Evolutionary conservation across 78 protist genomes (phyloP).

Genomic region (Thecamonas trahens): DNA sequence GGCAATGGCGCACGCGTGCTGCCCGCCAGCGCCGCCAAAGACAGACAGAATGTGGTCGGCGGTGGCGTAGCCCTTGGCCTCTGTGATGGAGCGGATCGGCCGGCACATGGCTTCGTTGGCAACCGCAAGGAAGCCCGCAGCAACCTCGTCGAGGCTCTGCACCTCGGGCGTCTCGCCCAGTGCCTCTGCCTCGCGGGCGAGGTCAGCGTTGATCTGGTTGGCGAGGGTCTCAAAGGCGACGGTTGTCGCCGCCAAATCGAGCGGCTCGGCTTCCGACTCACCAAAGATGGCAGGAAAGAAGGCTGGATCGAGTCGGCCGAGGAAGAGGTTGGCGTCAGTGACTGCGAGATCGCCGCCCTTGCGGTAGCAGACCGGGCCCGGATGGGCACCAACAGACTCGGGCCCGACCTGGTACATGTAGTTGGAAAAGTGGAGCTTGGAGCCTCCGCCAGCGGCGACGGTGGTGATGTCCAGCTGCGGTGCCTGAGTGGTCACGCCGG

Average conservation of each 20-base stretch:
- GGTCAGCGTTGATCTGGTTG: constrained; percentile 9
- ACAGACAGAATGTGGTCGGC: constrained; percentile 66
- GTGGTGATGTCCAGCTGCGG: constrained; percentile 90
- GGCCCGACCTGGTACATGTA: constrained; percentile 86
- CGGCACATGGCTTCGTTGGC: constrained; percentile 94
- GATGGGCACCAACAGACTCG: constrained; percentile 78
- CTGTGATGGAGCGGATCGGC: constrained; percentile 80
- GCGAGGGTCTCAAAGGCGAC: constrained; percentile 39
- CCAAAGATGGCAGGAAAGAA: constrained; percentile 88
- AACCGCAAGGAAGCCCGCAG: constrained; percentile 70
- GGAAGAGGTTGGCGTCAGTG: constrained; percentile 86
- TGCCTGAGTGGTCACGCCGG: constrained; percentile 86
- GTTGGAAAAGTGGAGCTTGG: constrained; percentile 57
- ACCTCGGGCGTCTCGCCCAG: not conserved
- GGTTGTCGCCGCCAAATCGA: constrained; percentile 55
- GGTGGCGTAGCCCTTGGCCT: constrained; percentile 66
- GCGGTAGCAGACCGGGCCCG: constrained; percentile 93
- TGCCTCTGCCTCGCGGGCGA: not conserved
- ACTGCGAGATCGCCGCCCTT: constrained; percentile 78
- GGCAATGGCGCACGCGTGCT: constrained; percentile 91
- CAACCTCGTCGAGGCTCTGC: not conserved
- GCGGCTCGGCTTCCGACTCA: constrained; percentile 57
- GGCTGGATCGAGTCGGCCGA: constrained; percentile 77
- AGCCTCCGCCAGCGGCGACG: constrained; percentile 96
- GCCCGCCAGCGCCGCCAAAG: constrained; percentile 96